Conservation (phyloP, 2,329 filamentous ascomycete species). For the Ceratocystis albifundus region DNA sequence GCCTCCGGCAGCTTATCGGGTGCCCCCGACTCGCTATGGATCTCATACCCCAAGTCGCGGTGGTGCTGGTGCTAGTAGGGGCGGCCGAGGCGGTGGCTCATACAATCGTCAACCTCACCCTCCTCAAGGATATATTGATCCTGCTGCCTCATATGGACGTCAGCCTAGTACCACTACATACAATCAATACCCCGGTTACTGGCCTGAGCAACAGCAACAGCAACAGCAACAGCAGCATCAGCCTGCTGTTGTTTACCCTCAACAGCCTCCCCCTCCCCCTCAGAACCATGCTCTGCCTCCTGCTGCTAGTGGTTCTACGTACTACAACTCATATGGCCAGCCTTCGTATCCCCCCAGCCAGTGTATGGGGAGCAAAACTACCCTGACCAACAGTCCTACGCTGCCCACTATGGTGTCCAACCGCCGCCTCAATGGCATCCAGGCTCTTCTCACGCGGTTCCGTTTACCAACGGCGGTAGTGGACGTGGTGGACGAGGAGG, state of each 20-base stretch:
- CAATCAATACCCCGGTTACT: slow-evolving; percentile 42
- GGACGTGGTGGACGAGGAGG: slow-evolving; percentile 33
- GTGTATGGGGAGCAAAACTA: slow-evolving; percentile 35
- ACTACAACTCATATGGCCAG: slow-evolving; percentile 21
- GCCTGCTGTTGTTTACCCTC: slow-evolving; percentile 17
- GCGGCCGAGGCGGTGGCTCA: slow-evolving; percentile 17
- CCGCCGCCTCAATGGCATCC: slow-evolving; percentile 31
- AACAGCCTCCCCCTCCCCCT: slow-evolving; percentile 13
- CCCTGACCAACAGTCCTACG: slow-evolving; percentile 28
- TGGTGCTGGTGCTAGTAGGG: slow-evolving; percentile 25
- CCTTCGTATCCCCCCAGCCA: slow-evolving; percentile 35
- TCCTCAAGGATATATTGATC: slow-evolving; percentile 36
- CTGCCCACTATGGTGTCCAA: slow-evolving; percentile 31
- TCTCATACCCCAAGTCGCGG: slow-evolving; percentile 24
- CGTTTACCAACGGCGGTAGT: slow-evolving; percentile 21
- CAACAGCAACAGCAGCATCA: slow-evolving; percentile 18
- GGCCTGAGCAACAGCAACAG: slow-evolving; percentile 16
- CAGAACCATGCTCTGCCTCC: slow-evolving; percentile 10
- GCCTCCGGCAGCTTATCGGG: slow-evolving; percentile 37
- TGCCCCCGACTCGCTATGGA: slow-evolving; percentile 29
- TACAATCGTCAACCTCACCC: slow-evolving; percentile 25
- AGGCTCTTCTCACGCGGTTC: slow-evolving; percentile 29
- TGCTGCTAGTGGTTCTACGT: slow-evolving; percentile 13
- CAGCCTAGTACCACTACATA: slow-evolving; percentile 41
- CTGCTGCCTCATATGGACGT: slow-evolving; percentile 36